A percentile compares a stretch with the other conserved stretches of the same genome.
Evolutionary conservation across 163 green algal genomes (phyloP).

Genomic region (Volvox carteri): DNA sequence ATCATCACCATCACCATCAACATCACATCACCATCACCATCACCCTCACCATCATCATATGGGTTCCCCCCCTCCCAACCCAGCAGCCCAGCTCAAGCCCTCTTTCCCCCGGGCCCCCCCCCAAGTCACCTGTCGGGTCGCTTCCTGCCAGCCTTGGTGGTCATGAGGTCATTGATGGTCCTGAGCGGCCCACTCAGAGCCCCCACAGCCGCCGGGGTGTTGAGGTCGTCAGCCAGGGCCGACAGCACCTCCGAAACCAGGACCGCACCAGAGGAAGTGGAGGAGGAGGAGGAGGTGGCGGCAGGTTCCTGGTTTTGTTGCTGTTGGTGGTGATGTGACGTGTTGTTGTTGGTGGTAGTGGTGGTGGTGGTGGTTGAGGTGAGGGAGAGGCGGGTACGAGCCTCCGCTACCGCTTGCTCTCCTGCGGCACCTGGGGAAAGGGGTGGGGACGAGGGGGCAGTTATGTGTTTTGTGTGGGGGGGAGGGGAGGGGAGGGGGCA

Average conservation of each 20-base stretch:
- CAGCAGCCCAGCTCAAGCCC: no score
- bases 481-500: neutral
- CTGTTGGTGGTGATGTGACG: no score
- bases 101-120: no score
- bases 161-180: conserved; percentile 92
- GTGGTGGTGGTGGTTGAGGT: no score
- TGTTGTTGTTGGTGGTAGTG: no score
- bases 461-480: neutral
- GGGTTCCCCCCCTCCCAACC: no score
- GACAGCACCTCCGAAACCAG: conserved; percentile 50
- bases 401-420: conserved; percentile 29
- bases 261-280: neutral
- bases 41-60: no score
- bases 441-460: no score
- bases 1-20: no score
- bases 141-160: conserved; percentile 89
- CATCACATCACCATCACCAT: no score
- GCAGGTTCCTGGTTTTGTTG: no score
- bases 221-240: conserved; percentile 88
- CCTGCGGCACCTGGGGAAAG: conserved; percentile 33
- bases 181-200: conserved; percentile 89
- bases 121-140: conserved; percentile 67
- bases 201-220: conserved; percentile 81
- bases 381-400: neutral
- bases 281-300: conserved; percentile 14